Base-by-base conservation (phyloP, 75 land plant genomes). In the Ceratopteris richardii region DNA sequence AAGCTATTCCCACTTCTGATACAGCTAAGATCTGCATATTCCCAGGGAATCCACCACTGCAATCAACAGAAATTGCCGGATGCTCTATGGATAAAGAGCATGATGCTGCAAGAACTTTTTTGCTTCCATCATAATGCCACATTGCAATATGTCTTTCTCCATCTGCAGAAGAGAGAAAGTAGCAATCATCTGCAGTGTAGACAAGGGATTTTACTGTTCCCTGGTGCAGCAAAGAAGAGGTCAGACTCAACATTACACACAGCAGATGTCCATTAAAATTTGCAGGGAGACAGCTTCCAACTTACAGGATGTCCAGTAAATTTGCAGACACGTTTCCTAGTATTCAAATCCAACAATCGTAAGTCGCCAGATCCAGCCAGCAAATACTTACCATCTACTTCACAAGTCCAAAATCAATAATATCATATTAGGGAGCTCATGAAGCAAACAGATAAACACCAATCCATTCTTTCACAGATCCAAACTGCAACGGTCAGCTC, bases 231-330 rank as follows among this genome's bases (percentile, higher is more conserved):
- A 27, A 57, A 19, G 43, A 27, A 57, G 11, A 63, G 48, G 5
- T 23, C 19, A 52, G 20, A 26, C 23, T 52, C 5, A 17, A 46
- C 50, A 46, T n/a, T n/a, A n/a, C n/a, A n/a, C n/a, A n/a, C n/a
- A n/a, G n/a, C n/a, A 18, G 50, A 6, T 21, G 3, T 6, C 22
- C 18, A 46, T 4, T 5, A 46, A 46, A 46, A 4, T 33, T 33
- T 33, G 37, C 37, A 46, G 5, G 5, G 13, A 18, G 3, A 46
- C 4, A 46, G 5, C 22, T 5, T 46, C 17, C 17, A 7, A 78
- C 97, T 77, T 55, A 92, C 97, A 44, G 95, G 86, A 70, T 92
- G 97, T 28, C 97, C 97, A 63, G 97, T 68, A 63, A 82, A 92
- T 59, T 88, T 92, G 59, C 84, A 84, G 6, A 92, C 31, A 52